Conservation (phyloP, 108 stramenopile species). For the Skeletonema marinoi region DNA sequence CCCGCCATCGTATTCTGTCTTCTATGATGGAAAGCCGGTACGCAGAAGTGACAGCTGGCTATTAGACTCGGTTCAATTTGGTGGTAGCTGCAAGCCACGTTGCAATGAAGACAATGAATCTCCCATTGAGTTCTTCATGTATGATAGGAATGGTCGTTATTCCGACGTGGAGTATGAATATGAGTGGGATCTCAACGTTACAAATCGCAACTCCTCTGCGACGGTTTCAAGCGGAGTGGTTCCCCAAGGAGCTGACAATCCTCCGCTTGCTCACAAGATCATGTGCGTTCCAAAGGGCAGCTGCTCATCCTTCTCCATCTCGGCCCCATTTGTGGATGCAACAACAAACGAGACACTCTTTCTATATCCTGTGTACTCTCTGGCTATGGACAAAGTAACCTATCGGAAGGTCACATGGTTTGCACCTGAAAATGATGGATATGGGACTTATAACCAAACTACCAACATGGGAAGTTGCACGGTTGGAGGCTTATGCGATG, state of each 20-base stretch:
- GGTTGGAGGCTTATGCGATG: not conserved
- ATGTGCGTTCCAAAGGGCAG: not conserved
- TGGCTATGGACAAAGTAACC: not conserved
- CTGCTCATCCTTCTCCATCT: not conserved
- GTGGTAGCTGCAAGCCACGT: not conserved
- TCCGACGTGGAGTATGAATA: not conserved
- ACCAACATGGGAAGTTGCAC: constrained; percentile 2
- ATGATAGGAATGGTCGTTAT: not conserved
- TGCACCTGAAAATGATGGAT: too few relatives aligned
- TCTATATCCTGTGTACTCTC: not conserved
- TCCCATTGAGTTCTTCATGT: not conserved
- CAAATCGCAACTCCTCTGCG: not conserved
- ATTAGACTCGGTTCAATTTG: constrained; percentile 1
- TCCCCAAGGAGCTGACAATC: not conserved
- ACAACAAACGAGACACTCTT: not conserved
- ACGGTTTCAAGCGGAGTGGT: not conserved
- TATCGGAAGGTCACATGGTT: not conserved
- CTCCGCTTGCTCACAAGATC: not conserved
- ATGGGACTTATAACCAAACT: not conserved
- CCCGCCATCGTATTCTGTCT: not conserved
- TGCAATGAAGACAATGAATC: not conserved
- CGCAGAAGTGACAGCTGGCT: not conserved
- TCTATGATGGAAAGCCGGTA: not conserved
- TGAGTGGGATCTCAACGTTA: not conserved
- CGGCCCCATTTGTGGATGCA: not conserved